Base-by-base conservation (phyloP, 2,329 filamentous ascomycete genomes). In the Neonectria coccinea region DNA sequence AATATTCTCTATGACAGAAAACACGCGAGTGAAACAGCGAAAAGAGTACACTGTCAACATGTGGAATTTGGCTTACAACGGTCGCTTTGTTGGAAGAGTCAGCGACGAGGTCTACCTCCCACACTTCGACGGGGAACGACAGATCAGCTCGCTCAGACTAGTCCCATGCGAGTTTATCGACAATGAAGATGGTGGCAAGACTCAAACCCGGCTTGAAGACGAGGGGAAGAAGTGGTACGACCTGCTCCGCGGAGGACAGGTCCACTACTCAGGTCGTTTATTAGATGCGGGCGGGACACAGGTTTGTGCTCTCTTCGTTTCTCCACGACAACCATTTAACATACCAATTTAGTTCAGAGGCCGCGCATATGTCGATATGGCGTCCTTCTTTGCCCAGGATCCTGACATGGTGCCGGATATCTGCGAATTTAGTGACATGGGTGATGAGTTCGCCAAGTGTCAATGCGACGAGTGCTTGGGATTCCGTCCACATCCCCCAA, bases 111-210 rank as follows among this genome's bases (percentile, higher is more conserved):
- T 36, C 16, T 33, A 14, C 4, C 20, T 52, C 8, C 27, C 48
- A 29, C 48, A 31, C 5, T 52, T 52, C 12, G 48, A 52, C 16
- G 48, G 48, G n/a, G 48, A 52, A 16, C 48, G 48, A 36, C 48
- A 22, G 20, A 52, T 52, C 29, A 31, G 20, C n/a, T 52, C 48
- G 8, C 48, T 33, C 9, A 31, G 16, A 18, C 48, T 52, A 14
- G n/a, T 52, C 27, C 48, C 48, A 10, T 52, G 29, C 27, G 27
- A 36, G 16, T 36, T 36, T 10, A 31, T 36, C 9, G 48, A 52
- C 27, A 52, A 33, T 18, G 48, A 52, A 9, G 48, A 52, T 14
- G 48, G 31, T 11, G 48, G 48, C 5, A 16, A 25, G 12, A 47
- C 16, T 22, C 16, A 27, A 52, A 22, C 18, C 16, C 20, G 27